These are phyloP conservation scores for Malassezia furfur DNA, from an alignment of 1,284 basidiomycete genomes.

Conservation along the genomic window DNA sequence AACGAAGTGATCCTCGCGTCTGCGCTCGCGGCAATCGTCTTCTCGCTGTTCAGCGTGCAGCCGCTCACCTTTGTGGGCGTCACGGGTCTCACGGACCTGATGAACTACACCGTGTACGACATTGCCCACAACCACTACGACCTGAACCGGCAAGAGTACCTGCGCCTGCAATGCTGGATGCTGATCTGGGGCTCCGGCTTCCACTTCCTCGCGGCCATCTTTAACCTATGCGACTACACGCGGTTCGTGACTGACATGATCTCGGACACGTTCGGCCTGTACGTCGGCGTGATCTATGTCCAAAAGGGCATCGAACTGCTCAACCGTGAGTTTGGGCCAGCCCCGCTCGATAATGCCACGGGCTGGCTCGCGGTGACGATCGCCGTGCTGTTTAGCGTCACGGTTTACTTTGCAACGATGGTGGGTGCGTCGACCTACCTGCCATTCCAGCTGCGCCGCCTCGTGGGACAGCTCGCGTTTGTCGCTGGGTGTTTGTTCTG, in stretches of 20 bases:
- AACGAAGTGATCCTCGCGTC: constrained; percentile 60
- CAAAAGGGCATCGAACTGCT: constrained; percentile 51
- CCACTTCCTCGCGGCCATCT: constrained; percentile 74
- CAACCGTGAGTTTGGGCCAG: constrained; percentile 46
- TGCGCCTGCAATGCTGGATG: constrained; percentile 57
- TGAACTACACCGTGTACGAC: constrained; percentile 45
- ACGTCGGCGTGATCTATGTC: constrained; percentile 45
- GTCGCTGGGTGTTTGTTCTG: constrained; percentile 49
- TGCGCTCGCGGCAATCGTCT: constrained; percentile 75
- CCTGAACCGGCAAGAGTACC: constrained; percentile 30
- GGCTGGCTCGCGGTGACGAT: constrained; percentile 51
- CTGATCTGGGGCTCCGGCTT: constrained; percentile 87
- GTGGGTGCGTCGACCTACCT: constrained; percentile 38
- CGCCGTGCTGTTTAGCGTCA: constrained; percentile 50
- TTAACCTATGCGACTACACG: constrained; percentile 57
- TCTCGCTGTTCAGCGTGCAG: constrained; percentile 78
- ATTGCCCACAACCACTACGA: constrained; percentile 41
- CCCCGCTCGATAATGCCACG: constrained; percentile 40
- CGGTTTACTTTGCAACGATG: constrained; percentile 46
- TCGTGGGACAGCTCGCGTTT: constrained; percentile 49
- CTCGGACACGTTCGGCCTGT: constrained; percentile 83
- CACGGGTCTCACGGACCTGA: constrained; percentile 58
- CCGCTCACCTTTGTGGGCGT: constrained; percentile 88
- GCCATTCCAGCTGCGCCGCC: constrained; percentile 48
- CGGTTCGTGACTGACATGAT: constrained; percentile 60